A percentile compares a stretch with the other conserved stretches of the same genome.
Evolutionary conservation across 768 basidiomycete species (phyloP).

Genomic region (Hebeloma cylindrosporum): DNA sequence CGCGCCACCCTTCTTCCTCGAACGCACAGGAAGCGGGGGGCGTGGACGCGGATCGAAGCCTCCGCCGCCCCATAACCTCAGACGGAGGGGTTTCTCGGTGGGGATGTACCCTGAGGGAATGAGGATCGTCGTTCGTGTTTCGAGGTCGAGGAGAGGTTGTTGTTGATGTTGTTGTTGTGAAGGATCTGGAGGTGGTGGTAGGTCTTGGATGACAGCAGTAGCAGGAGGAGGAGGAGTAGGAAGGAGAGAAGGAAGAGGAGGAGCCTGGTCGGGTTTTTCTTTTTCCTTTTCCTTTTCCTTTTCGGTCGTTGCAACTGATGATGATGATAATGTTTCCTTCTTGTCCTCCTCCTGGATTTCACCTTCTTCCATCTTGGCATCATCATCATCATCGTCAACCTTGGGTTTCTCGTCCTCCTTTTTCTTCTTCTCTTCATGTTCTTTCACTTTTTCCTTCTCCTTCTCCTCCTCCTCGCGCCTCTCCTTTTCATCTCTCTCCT

Average conservation of each 20-base stretch:
- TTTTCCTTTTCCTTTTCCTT: background rate
- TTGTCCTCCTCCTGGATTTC: conserved; percentile 2
- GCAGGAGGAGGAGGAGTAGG: background rate
- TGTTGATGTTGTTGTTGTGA: too few relatives aligned
- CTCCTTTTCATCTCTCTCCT: conserved; percentile 18
- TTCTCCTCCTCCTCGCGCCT: conserved; percentile 15
- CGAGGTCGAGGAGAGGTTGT: conserved; percentile 37
- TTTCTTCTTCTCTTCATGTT: conserved; percentile 17
- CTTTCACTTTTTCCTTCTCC: conserved; percentile 16
- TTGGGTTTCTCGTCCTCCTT: conserved; percentile 17
- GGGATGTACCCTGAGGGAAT: conserved; percentile 64
- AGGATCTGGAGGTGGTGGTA: conserved; percentile 11
- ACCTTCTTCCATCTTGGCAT: conserved; percentile 17
- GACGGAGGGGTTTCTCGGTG: conserved; percentile 47
- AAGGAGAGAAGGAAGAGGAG: background rate
- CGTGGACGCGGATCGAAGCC: conserved; percentile 34
- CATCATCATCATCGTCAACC: conserved; percentile 10
- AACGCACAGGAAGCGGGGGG: conserved; percentile 16
- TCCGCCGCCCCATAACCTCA: conserved; percentile 74
- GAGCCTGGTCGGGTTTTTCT: background rate
- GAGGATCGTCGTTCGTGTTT: conserved; percentile 52
- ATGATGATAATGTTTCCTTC: too few relatives aligned
- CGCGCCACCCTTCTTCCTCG: conserved; percentile 17
- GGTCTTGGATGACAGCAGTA: conserved; percentile 2
- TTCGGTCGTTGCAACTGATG: too few relatives aligned